Conservation (phyloP, 176 grass and related monocot species). For the Puccinellia tenuiflora region DNA sequence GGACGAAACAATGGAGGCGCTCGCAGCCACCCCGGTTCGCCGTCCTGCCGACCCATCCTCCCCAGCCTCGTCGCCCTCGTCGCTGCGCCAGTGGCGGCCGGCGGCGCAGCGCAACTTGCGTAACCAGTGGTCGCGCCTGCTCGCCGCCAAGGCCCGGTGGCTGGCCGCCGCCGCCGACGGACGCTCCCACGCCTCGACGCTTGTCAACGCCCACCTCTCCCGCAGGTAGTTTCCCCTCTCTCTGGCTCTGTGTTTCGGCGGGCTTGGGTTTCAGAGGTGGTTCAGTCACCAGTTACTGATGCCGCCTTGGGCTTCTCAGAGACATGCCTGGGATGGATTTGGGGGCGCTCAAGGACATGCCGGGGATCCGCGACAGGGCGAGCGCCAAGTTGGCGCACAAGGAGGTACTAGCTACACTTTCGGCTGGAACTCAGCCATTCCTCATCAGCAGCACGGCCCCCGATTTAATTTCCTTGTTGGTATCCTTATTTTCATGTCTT, state of each 20-base stretch:
- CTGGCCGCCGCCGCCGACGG: slow-evolving; percentile 34
- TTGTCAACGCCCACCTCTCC: slow-evolving; percentile 63
- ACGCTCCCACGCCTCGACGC: slow-evolving; percentile 41
- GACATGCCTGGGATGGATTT: slow-evolving; percentile 59
- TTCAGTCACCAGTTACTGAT: background rate
- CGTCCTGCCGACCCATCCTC: background rate
- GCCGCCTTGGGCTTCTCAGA: slow-evolving; percentile 28
- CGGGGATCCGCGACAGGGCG: slow-evolving; percentile 54
- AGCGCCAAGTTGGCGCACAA: slow-evolving; percentile 49
- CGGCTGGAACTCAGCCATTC: background rate
- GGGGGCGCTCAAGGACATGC: slow-evolving; percentile 73
- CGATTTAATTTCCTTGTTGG: background rate
- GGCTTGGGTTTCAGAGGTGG: slow-evolving; percentile 3
- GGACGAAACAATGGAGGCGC: slow-evolving; percentile 11
- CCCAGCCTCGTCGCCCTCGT: slow-evolving; percentile 24
- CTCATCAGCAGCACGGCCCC: background rate
- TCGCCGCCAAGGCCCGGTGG: slow-evolving; percentile 45
- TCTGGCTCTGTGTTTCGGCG: background rate
- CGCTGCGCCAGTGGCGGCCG: slow-evolving; percentile 49
- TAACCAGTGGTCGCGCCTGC: slow-evolving; percentile 74
- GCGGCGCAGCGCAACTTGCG: slow-evolving; percentile 61
- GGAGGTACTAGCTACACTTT: slow-evolving; percentile 48
- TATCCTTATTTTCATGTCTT: slow-evolving; percentile 16
- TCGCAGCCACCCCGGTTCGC: slow-evolving; percentile 11
- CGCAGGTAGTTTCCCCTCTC: slow-evolving; percentile 22